Conservation (phyloP, 768 basidiomycete species). For the Pulveroboletus sp. region DNA sequence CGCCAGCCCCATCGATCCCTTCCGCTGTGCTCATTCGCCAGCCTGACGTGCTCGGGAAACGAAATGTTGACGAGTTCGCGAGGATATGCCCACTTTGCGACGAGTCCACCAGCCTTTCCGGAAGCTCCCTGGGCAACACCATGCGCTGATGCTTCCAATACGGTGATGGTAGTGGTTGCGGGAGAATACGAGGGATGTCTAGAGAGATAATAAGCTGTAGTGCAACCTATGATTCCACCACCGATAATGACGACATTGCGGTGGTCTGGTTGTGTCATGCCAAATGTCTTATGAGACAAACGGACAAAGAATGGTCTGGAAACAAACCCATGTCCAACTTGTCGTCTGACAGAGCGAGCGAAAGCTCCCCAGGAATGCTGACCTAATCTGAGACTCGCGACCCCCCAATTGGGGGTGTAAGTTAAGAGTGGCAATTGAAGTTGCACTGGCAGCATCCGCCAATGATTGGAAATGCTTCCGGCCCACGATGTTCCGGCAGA, state of each 20-base stretch:
- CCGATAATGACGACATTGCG: slow-evolving; percentile 70
- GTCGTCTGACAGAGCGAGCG: background rate
- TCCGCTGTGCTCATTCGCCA: slow-evolving; percentile 69
- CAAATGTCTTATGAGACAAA: background rate
- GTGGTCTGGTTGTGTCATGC: slow-evolving; percentile 19
- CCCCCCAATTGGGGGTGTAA: slow-evolving; percentile 5
- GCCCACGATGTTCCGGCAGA: background rate
- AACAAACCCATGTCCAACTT: background rate
- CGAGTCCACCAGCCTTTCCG: slow-evolving; percentile 81
- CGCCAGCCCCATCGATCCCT: slow-evolving; percentile 80
- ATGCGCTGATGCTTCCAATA: slow-evolving; percentile 66
- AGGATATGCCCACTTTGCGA: slow-evolving; percentile 84
- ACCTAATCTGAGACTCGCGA: background rate
- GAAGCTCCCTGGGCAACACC: slow-evolving; percentile 76
- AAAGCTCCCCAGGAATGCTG: background rate
- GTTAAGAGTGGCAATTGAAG: background rate
- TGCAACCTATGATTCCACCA: slow-evolving; percentile 83
- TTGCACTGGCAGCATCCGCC: too few relatives aligned
- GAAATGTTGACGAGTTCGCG: slow-evolving; percentile 67
- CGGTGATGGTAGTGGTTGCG: slow-evolving; percentile 44
- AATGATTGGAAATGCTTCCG: background rate
- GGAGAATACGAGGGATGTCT: slow-evolving; percentile 47
- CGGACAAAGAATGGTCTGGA: background rate
- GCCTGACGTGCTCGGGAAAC: slow-evolving; percentile 59
- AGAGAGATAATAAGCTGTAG: slow-evolving; percentile 77